Evolutionary conservation across 2,329 filamentous ascomycete genomes (phyloP), one percentile per base, ranked within the genome.

Genomic region (Bipolaris zeicola): DNA sequence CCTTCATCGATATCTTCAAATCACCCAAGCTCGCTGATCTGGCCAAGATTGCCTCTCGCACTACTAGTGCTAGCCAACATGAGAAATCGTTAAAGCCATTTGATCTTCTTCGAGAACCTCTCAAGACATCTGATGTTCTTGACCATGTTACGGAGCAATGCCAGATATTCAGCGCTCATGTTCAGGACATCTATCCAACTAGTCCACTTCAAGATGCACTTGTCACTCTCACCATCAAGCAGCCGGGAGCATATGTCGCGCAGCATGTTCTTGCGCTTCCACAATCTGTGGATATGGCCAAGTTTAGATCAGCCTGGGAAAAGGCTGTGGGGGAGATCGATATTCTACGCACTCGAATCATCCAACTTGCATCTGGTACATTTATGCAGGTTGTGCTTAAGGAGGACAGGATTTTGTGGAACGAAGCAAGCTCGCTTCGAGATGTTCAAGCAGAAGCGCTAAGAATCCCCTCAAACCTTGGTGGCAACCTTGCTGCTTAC

Each of bases 301-400:
- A 70, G 26, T 80, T 83, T 70, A 81, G 79, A 57, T 62, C 70
- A 7, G 75, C 81, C 0, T 84, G 81, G 80, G 75, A 81, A 46
- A 70, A 72, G 11, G 73, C 77, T 3, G 76, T 82, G 2, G 63
- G 76, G 6, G 77, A 79, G 34, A 68, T 79, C 24, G 78, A 80
- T 28, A 81, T 83, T 16, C 70, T 84, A 10, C 76, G 82, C 10
- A 84, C 82, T 22, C 76, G 81, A 7, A 63, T 75, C 31, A 58
- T 67, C 7, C 68, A 74, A 41, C 60, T 68, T 1, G 58, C 64
- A 34, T 68, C 69, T 8, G 68, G 68, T n/a, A 13, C 42, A 0
- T 70, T 72, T 13, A 5, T 74, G 8, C 73, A 75, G 44, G 61
- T 58, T 14, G 71, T 75, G 6, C 51, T 74, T 7, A 58, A 48